Evolutionary conservation across 2,329 filamentous ascomycete genomes (phyloP).

Genomic region (Ceratocystis destructans): DNA sequence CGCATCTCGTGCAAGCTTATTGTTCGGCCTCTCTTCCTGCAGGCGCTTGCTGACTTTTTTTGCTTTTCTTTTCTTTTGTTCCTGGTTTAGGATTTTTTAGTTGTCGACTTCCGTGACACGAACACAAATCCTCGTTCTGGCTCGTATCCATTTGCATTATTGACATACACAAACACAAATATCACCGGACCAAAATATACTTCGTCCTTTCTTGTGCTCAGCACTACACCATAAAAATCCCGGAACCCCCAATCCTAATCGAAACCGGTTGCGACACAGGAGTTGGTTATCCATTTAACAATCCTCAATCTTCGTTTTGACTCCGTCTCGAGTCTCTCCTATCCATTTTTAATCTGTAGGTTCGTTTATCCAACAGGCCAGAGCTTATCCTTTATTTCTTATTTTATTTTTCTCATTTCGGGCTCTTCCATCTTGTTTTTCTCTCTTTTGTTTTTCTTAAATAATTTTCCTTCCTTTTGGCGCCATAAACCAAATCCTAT

Average conservation of each 20-base stretch:
- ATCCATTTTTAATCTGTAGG: neutral
- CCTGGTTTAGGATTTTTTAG: constrained; percentile 1
- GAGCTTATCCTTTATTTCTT: neutral
- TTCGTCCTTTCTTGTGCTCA: neutral
- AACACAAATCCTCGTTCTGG: constrained; percentile 2
- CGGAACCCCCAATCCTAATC: constrained; percentile 2
- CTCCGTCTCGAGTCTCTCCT: neutral
- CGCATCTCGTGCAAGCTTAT: neutral
- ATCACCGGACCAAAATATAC: constrained; percentile 1
- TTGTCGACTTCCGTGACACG: neutral
- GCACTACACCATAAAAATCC: neutral
- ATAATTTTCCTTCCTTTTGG: neutral
- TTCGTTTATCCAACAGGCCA: neutral
- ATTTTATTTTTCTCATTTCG: neutral
- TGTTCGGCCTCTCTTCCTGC: neutral
- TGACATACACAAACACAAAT: constrained; percentile 4
- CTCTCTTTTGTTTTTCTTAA: neutral
- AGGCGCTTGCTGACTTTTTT: neutral
- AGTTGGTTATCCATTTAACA: neutral
- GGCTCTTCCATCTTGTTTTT: neutral
- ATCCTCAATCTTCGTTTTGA: neutral
- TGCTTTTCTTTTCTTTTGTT: neutral
- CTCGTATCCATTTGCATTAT: constrained; percentile 5
- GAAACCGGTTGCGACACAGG: constrained; percentile 1
- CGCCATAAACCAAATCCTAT: constrained; percentile 6